Evolutionary conservation across 116 monocot genomes (phyloP).

Genomic region (Trichopus zeylanicus): DNA sequence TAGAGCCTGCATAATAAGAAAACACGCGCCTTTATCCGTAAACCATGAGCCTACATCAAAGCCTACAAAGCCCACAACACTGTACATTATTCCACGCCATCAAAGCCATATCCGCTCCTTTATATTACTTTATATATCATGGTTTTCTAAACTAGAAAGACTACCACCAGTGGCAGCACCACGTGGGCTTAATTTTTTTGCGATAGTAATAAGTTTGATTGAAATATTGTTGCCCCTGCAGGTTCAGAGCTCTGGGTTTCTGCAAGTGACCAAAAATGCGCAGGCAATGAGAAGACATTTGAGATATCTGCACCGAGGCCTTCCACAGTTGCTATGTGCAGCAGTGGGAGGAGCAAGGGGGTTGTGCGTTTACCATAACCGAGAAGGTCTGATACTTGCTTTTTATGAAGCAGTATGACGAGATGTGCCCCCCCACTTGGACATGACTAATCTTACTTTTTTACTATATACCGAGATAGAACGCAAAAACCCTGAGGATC

Average conservation of each 20-base stretch:
- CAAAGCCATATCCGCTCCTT: too few species aligned
- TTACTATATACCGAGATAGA: too few species aligned
- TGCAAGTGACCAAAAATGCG: constrained; percentile 2
- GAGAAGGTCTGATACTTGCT: not conserved
- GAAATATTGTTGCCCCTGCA: not conserved
- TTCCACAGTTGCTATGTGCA: too few species aligned
- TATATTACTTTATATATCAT: too few species aligned
- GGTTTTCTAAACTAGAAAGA: too few species aligned
- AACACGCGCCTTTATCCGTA: not conserved
- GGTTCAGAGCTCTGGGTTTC: not conserved
- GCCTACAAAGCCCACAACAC: too few species aligned
- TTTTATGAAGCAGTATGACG: too few species aligned
- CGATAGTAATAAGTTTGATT: not conserved
- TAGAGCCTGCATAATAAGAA: not conserved
- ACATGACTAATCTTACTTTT: constrained; percentile 11
- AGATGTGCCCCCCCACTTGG: not conserved
- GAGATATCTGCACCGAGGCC: too few species aligned
- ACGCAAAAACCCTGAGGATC: too few species aligned
- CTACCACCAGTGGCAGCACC: too few species aligned
- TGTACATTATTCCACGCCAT: too few species aligned
- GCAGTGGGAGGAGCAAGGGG: not conserved
- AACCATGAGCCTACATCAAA: not conserved
- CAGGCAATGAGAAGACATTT: constrained; percentile 8
- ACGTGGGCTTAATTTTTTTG: too few species aligned
- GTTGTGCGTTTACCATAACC: constrained; percentile 6